Conservation (phyloP, 2,329 filamentous ascomycete species). For the Emericellopsis atlantica region DNA sequence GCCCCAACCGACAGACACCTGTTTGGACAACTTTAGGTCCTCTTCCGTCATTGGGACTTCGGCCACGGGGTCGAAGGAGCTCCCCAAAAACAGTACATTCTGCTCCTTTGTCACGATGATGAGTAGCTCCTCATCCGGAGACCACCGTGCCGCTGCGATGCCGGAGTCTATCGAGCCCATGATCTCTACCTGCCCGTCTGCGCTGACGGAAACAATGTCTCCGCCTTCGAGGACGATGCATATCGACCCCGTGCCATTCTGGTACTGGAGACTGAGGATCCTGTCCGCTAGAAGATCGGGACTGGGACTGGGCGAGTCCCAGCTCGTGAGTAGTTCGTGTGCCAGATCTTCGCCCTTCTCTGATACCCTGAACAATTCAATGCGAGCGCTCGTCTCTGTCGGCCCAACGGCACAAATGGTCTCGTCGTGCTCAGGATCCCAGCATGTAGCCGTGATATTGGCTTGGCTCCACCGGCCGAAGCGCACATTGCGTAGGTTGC, state of each 20-base stretch:
- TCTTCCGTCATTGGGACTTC: constrained; percentile 60
- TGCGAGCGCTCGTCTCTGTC: constrained; percentile 51
- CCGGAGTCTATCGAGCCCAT: constrained; percentile 88
- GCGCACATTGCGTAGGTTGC: constrained; percentile 72
- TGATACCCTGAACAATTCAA: constrained; percentile 54
- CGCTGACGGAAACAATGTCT: constrained; percentile 77
- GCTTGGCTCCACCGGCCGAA: constrained; percentile 52
- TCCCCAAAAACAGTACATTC: constrained; percentile 84
- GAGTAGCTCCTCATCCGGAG: constrained; percentile 85
- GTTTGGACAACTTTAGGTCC: constrained; percentile 77
- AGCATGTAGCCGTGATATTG: constrained; percentile 64
- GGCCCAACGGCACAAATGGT: constrained; percentile 80
- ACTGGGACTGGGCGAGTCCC: constrained; percentile 75
- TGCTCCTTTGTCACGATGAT: constrained; percentile 68
- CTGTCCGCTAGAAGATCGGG: constrained; percentile 65
- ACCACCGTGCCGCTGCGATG: constrained; percentile 83
- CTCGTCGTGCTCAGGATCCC: constrained; percentile 70
- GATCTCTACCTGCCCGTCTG: constrained; percentile 80
- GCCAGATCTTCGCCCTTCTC: constrained; percentile 13
- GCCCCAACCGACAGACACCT: constrained; percentile 96
- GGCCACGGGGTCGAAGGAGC: constrained; percentile 73
- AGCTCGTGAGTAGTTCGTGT: constrained; percentile 52
- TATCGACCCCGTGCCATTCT: constrained; percentile 64
- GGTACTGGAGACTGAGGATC: constrained; percentile 71
- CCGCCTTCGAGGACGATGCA: constrained; percentile 81